Evolutionary conservation across 2,329 filamentous ascomycete species (phyloP), one percentile per base, ranked within the genome.

Genomic region (Fusarium sp.): DNA sequence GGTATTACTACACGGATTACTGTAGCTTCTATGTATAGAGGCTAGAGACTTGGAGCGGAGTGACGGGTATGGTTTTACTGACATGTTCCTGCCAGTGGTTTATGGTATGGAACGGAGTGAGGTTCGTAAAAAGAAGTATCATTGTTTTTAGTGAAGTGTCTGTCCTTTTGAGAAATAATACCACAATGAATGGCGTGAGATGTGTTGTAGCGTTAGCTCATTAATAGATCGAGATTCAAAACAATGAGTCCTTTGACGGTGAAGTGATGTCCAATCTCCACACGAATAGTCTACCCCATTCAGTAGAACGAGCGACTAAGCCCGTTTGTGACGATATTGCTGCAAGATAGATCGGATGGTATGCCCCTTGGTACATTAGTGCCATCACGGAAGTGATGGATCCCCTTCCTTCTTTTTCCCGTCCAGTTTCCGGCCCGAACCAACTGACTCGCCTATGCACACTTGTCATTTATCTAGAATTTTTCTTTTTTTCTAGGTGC

Each of bases 81-180:
- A 59, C 53, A 67, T 57, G 25, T 31, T 62, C 48, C 19, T 66
- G 55, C 49, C 58, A 56, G 57, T 44, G 31, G 26, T 25, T 50
- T 50, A 19, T 7, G 23, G 13, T 10, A 48, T 3, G 54, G 61
- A 55, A 63, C 50, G 72, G 72, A 66, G 72, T 73, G 64, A 71
- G 62, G 68, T 65, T 69, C 54, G 60, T 67, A 68, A 74, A 73
- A 74, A 69, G 60, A 74, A 74, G 55, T 54, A 57, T 57, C 49
- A 52, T 54, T 45, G 57, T 59, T 45, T 45, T 62, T 54, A 71
- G 62, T 70, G 62, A 70, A 59, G 56, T 56, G 37, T 45, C 50
- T 26, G 37, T 26, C 25, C n/a, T 26, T 25, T 28, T 28, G 25
- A 49, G 60, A 51, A 50, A 49, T 65, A 34, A 52, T 52, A 52